Base-by-base conservation (phyloP, 129 eudicot species). In the Calendula officinalis region DNA sequence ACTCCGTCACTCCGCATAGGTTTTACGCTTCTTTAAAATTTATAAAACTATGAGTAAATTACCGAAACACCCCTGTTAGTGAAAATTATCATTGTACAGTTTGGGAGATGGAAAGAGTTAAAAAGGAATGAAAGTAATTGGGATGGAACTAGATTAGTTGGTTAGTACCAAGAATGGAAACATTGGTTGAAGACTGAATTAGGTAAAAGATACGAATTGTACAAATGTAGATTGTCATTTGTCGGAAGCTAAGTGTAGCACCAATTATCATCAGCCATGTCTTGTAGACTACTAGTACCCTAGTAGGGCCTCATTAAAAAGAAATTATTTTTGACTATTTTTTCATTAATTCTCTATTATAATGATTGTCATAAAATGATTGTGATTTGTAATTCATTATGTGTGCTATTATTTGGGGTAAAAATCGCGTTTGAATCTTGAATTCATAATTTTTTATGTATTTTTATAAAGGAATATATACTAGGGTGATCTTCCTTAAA, bases 101-200 rank as follows among this genome's bases (percentile, higher is more conserved):
- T 10, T 45, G 7, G 9, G 56, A 27, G 43, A 47, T 3, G 14
- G 32, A 46, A 11, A 58, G 58, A 5, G 60, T 47, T 47, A 51
- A 27, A 59, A 58, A n/a, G 66, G 30, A 60, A 39, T 50, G 62
- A 37, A 58, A 34, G 59, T 47, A 40, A 62, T 49, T 62, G 62
- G 37, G 17, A 71, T 51, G 52, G 62, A 71, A 61, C 76, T 61
- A 71, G 69, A 5, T 71, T 71, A 15, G 75, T 70, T 70, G 52
- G 36, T 60, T 10, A 30, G 8, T 22, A 37, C n/a, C 36, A 51
- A 5, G 39, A 50, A 71, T 51, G 30, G 46, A 50, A 71, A 71
- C 54, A 40, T 27, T 71, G 7, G 76, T 61, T 71, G 37, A 50
- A 15, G 76, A 40, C 69, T 15, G 6, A 61, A 69, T 44, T 57